Base-by-base conservation (phyloP, 306 rosid genomes). In the Vicia faba region DNA sequence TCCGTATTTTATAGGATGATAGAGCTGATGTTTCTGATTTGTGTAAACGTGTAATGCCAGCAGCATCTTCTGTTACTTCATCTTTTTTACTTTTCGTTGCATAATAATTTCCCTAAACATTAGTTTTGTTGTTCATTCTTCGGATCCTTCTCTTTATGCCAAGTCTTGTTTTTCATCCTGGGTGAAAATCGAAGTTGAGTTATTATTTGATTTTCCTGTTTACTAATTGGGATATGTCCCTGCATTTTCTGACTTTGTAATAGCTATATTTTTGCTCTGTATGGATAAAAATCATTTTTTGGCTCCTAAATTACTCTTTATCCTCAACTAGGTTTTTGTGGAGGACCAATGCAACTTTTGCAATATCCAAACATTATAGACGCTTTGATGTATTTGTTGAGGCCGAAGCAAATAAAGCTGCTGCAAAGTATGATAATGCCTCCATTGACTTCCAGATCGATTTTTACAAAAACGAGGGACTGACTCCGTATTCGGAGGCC, bases 321-420 rank as follows among this genome's bases (percentile, higher is more conserved):
- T 35, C 33, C 46, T 63, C 12, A 41, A 74, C 18, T 79, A 93
- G 99, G 86, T 93, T 93, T 79, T 74, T 93, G 86, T 93, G 99
- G 99, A 86, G 99, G 85, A 86, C 88, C 72, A 93, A 88, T 88
- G 96, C 80, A 46, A 90, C 95, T 36, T 89, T 88, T 76, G 97
- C 97, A 7, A 93, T 93, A 80, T 93, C 99, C 60, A 88, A 83
- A 79, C 99, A 90, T 83, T 93, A 93, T 74, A 85, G 71, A 80
- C 96, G 97, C 67, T 93, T 93, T 66, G 99, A 93, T 54, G 95
- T 86, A 28, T 93, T 90, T 68, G 10, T 71, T 16, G 99, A 93
- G 88, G 99, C 99, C 3, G 99, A 93, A 80, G 99, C 99, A 66
- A 93, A 93, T 76, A 93, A 93, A 82, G 96, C 81, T 77, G 99